Percentiles rank a stretch among this genome's conserved stretches.
Evolutionary conservation across 2,329 filamentous ascomycete genomes (phyloP).

Genomic region (Sphaerulina musiva): DNA sequence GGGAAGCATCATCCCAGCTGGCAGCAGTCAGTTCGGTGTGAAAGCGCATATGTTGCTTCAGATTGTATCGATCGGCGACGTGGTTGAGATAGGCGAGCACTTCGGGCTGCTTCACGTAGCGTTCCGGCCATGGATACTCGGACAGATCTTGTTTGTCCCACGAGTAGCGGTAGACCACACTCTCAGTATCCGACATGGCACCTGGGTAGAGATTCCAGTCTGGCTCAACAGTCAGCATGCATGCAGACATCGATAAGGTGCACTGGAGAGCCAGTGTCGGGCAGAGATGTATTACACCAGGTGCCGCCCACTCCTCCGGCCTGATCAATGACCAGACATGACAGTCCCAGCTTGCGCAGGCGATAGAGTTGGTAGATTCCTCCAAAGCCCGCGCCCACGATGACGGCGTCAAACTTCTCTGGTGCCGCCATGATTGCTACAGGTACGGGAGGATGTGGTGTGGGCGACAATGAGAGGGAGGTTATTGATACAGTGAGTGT

Average conservation of each 20-base stretch:
- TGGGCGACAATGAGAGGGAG: too few species aligned
- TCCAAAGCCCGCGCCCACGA: constrained; percentile 29
- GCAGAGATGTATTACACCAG: constrained; percentile 1
- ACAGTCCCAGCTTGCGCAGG: constrained; percentile 18
- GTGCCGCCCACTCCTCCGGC: constrained; percentile 39
- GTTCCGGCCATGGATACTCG: constrained; percentile 34
- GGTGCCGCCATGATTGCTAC: background rate
- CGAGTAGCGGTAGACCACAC: constrained; percentile 30
- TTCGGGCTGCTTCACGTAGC: constrained; percentile 42
- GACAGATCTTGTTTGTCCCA: constrained; percentile 33
- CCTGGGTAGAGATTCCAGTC: constrained; percentile 38
- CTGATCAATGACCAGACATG: constrained; percentile 37
- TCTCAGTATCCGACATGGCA: constrained; percentile 25
- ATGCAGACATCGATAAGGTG: background rate
- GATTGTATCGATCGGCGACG: constrained; percentile 15
- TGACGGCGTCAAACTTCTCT: constrained; percentile 22
- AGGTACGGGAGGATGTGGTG: too few species aligned
- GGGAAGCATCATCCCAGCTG: constrained; percentile 16
- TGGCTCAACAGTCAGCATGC: background rate
- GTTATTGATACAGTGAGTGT: too few species aligned
- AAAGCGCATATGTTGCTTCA: constrained; percentile 21
- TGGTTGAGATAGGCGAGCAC: constrained; percentile 20
- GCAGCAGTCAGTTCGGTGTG: constrained; percentile 22
- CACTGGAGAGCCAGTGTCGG: constrained; percentile 18
- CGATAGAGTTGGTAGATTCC: constrained; percentile 23